phyloP scores from a whole-genome alignment of 2,329 filamentous ascomycete species.

The Fusarium hostae region DNA sequence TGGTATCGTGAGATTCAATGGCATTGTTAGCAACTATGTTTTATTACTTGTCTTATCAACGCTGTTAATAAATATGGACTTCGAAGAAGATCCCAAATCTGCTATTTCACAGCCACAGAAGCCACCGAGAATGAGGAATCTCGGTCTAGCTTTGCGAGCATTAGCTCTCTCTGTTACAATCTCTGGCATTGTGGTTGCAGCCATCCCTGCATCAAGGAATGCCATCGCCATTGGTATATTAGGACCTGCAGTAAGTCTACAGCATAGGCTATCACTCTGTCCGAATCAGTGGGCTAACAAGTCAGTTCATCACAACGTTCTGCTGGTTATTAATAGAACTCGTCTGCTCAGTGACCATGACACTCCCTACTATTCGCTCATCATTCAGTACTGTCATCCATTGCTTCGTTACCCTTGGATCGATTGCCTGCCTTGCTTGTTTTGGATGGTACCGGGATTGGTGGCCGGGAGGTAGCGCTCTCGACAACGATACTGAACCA shows the following conservation, averaged over 20 bases:
- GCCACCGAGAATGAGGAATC: neutral
- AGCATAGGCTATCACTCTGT: no score
- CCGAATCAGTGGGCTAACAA: fast-evolving
- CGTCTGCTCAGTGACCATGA: neutral
- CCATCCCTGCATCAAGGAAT: neutral
- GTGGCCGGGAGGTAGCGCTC: neutral
- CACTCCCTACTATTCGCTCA: neutral
- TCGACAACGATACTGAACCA: neutral
- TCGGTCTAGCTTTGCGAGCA: neutral
- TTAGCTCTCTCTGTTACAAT: neutral
- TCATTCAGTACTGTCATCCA: neutral
- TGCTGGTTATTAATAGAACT: neutral
- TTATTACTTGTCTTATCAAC: neutral
- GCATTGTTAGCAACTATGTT: neutral
- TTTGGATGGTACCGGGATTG: neutral
- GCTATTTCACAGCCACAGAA: neutral
- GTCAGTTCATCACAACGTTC: neutral
- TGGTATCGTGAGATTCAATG: neutral
- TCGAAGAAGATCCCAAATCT: neutral
- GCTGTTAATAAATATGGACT: neutral
- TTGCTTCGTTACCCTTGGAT: neutral
- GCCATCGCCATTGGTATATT: neutral
- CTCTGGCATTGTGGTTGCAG: neutral
- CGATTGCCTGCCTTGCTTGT: neutral
- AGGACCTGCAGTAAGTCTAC: neutral